Conservation (phyloP, 2,329 filamentous ascomycete genomes). For the Penicillium sp. region DNA sequence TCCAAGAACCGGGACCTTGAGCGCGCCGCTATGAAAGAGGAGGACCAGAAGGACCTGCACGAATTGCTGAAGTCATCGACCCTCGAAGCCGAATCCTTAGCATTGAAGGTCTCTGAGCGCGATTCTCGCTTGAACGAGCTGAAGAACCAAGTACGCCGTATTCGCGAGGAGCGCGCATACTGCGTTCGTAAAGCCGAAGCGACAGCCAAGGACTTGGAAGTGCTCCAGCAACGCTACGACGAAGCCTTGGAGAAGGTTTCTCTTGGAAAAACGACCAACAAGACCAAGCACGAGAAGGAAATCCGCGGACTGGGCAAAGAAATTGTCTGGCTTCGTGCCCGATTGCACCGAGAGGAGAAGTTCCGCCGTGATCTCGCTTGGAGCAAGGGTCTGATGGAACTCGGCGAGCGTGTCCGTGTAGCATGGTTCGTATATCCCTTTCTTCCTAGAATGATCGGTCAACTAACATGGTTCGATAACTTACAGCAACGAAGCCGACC, state of each 20-base stretch:
- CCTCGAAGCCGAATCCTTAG: conserved; percentile 66
- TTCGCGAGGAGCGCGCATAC: conserved; percentile 52
- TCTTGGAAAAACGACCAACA: conserved; percentile 45
- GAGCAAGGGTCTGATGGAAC: conserved; percentile 84
- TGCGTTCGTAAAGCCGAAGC: conserved; percentile 47
- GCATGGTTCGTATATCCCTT: conserved; percentile 73
- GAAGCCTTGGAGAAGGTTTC: conserved; percentile 57
- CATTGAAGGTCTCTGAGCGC: conserved; percentile 71
- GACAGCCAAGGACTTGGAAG: conserved; percentile 48
- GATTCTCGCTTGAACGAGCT: conserved; percentile 65
- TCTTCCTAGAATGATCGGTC: conserved; percentile 2
- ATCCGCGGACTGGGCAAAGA: conserved; percentile 84
- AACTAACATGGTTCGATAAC: conserved; percentile 26
- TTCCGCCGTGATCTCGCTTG: conserved; percentile 81
- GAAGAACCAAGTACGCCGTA: conserved; percentile 66
- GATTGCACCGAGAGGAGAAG: conserved; percentile 76
- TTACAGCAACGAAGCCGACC: conserved; percentile 85
- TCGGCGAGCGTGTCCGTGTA: conserved; percentile 66
- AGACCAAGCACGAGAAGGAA: conserved; percentile 61
- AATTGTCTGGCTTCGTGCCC: conserved; percentile 86
- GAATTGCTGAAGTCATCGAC: conserved; percentile 53
- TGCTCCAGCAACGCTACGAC: conserved; percentile 65
- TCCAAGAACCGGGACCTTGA: conserved; percentile 55
- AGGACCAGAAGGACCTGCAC: conserved; percentile 50
- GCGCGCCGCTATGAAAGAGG: conserved; percentile 52